Percentiles rank a stretch among this genome's conserved stretches.
Evolutionary conservation across 176 grass and related monocot genomes (phyloP).

Genomic region (Zoysia japonica): DNA sequence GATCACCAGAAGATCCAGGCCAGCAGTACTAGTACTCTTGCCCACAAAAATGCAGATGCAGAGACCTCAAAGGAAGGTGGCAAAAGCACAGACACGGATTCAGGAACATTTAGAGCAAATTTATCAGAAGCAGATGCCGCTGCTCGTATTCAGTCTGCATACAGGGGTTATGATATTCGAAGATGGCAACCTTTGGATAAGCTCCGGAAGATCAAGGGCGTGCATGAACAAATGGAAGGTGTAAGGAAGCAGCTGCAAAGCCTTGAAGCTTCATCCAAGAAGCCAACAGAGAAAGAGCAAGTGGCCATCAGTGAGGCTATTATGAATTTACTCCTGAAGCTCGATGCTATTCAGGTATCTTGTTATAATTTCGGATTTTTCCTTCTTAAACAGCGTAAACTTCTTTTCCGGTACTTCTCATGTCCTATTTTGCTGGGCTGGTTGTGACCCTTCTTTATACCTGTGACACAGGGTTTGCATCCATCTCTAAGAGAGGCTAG

Average conservation of each 20-base stretch:
- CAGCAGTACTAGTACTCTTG: neutral
- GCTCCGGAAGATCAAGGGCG: conserved; percentile 58
- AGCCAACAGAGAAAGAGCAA: conserved; percentile 46
- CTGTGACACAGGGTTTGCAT: conserved; percentile 58
- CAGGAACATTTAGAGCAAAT: neutral
- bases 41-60: conserved; percentile 19
- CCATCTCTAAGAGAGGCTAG: conserved; percentile 65
- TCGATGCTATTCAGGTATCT: conserved; percentile 85
- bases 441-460: conserved; percentile 12
- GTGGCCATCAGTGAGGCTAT: conserved; percentile 56
- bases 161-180: conserved; percentile 68
- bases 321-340: conserved; percentile 90
- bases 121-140: conserved; percentile 55
- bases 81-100: conserved; percentile 21
- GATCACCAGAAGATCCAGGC: conserved; percentile 21
- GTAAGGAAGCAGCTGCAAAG: conserved; percentile 52
- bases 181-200: conserved; percentile 76
- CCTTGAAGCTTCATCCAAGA: conserved; percentile 48
- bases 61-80: conserved; percentile 28
- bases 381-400: neutral
- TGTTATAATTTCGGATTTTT: neutral
- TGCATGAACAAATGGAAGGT: conserved; percentile 48
- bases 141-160: conserved; percentile 65
- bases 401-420: neutral
- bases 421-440: conserved; percentile 11